Conservation (phyloP, 306 rosid genomes). For the Hippophae gyantsensis region DNA sequence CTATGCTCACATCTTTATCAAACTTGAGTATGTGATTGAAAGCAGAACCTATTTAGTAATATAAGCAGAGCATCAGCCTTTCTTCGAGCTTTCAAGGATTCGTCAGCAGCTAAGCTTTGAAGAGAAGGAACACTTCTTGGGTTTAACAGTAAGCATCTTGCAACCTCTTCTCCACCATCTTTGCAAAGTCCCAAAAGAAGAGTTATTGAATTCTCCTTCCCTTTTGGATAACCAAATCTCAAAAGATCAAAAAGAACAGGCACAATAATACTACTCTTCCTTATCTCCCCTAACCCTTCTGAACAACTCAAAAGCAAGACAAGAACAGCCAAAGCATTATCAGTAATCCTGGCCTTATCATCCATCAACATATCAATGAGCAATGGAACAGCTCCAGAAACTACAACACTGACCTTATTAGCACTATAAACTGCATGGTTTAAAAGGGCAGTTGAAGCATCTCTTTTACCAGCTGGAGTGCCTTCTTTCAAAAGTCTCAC, state of each 20-base stretch:
- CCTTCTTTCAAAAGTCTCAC: conserved; percentile 79
- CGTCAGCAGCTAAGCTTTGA: conserved; percentile 60
- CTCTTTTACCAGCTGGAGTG: conserved; percentile 61
- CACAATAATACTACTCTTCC: conserved; percentile 50
- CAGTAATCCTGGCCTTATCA: conserved; percentile 76
- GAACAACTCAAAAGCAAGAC: conserved; percentile 57
- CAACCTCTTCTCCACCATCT: conserved; percentile 76
- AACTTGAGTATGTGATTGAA: conserved; percentile 45
- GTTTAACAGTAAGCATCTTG: conserved; percentile 52
- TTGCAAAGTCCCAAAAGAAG: conserved; percentile 71
- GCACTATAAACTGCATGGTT: conserved; percentile 66
- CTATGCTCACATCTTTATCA: conserved; percentile 12
- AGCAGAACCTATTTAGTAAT: conserved; percentile 67
- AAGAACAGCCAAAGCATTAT: conserved; percentile 61
- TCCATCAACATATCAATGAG: conserved; percentile 65
- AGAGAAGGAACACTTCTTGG: conserved; percentile 79
- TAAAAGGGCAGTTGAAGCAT: conserved; percentile 68
- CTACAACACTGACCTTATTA: conserved; percentile 47
- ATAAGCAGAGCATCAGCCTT: conserved; percentile 82
- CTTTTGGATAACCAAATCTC: conserved; percentile 80
- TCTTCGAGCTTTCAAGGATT: conserved; percentile 69
- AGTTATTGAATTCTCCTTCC: conserved; percentile 71
- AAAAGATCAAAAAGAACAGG: conserved; percentile 76
- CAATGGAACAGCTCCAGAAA: conserved; percentile 48
- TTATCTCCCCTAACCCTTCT: conserved; percentile 59